Conservation (phyloP, 2,329 filamentous ascomycete genomes). For the Aschersonia sp. region DNA sequence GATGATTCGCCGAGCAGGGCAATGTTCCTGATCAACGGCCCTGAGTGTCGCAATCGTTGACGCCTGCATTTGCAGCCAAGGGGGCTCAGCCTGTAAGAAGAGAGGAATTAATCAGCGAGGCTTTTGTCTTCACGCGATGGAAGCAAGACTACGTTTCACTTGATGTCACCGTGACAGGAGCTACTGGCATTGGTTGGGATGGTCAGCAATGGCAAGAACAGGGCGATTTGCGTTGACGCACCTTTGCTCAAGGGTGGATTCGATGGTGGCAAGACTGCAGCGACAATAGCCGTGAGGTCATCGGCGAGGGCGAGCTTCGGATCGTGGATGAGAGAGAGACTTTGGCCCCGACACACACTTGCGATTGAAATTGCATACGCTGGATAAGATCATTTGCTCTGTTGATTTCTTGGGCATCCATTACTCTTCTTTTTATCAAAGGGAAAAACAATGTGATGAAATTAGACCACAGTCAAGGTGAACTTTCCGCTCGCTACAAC, state of each 20-base stretch:
- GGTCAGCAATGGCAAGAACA: not conserved
- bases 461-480: no score
- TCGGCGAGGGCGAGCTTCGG: no score
- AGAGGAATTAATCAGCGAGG: constrained; percentile 20
- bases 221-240: not conserved
- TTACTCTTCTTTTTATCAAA: no score
- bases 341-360: no score
- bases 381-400: no score
- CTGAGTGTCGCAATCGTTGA: constrained; percentile 1
- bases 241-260: not conserved
- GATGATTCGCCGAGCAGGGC: constrained; percentile 2
- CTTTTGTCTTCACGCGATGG: constrained; percentile 1
- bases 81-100: constrained; percentile 15
- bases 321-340: no score
- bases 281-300: not conserved
- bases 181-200: not conserved
- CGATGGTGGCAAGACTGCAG: not conserved
- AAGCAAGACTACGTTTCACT: not conserved
- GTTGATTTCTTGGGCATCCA: no score
- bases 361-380: no score
- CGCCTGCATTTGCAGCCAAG: constrained; percentile 2
- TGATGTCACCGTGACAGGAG: not conserved
- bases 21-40: constrained; percentile 1
- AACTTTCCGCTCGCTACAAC: no score
- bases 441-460: no score